These are phyloP conservation scores for Sutorius eximius DNA, from an alignment of 1,284 basidiomycete genomes.

Conservation along the genomic window DNA sequence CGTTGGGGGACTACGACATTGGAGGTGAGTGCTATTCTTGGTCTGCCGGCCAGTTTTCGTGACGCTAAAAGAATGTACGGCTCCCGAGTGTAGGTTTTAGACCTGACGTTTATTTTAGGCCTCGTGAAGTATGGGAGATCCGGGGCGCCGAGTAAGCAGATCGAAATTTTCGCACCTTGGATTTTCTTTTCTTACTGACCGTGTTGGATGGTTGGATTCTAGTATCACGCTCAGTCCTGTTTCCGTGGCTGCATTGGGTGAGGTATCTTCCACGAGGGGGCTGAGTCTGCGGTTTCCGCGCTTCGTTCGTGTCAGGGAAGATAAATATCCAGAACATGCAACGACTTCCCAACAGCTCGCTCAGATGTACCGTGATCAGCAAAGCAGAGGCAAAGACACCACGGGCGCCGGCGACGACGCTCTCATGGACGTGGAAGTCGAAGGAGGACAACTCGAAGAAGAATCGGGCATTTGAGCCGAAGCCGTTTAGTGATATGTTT, in stretches of 20 bases:
- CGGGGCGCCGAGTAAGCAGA: slow-evolving; percentile 79
- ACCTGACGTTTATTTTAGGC: slow-evolving; percentile 85
- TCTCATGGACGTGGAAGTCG: slow-evolving; percentile 51
- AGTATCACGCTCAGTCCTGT: slow-evolving; percentile 89
- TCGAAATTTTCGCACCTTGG: neutral
- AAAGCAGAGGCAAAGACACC: slow-evolving; percentile 41
- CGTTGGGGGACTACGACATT: slow-evolving; percentile 66
- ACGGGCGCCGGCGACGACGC: slow-evolving; percentile 51
- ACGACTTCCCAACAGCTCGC: slow-evolving; percentile 75
- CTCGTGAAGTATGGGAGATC: slow-evolving; percentile 90
- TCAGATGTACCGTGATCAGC: slow-evolving; percentile 67
- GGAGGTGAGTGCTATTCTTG: slow-evolving; percentile 50
- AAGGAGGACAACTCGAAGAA: slow-evolving; percentile 36
- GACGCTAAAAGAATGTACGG: neutral
- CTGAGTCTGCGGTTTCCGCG: slow-evolving; percentile 88
- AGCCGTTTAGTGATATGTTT: neutral
- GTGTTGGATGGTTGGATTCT: neutral
- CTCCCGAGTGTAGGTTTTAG: slow-evolving; percentile 50
- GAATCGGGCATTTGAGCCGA: slow-evolving; percentile 26
- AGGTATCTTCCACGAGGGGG: slow-evolving; percentile 69
- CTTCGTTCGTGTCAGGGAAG: slow-evolving; percentile 78
- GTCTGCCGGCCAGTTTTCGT: neutral
- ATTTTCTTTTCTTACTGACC: slow-evolving; percentile 6
- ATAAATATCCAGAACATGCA: slow-evolving; percentile 79
- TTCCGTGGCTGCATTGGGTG: slow-evolving; percentile 76